A percentile compares a stretch with the other conserved stretches of the same genome.
Conservation (phyloP, 148 eudicot genomes). For the Cornus controversa region DNA sequence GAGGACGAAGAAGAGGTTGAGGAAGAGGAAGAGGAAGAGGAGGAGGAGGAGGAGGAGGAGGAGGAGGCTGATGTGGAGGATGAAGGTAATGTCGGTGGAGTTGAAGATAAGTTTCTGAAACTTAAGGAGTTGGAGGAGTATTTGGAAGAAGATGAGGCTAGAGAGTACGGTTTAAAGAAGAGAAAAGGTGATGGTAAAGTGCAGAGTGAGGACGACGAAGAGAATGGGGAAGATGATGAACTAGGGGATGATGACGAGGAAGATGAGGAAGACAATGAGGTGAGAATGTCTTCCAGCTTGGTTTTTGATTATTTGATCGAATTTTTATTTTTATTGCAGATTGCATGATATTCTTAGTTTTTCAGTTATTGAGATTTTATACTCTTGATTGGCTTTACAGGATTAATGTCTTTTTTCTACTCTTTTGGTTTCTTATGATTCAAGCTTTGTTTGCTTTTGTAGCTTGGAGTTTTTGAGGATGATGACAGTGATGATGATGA, state of each 20-base stretch:
- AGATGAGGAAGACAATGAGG: conserved; percentile 41
- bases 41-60: conserved; percentile 21
- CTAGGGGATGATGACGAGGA: conserved; percentile 44
- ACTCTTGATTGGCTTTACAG: not conserved
- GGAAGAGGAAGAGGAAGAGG: conserved; percentile 23
- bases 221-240: conserved; percentile 29
- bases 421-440: conserved; percentile 13
- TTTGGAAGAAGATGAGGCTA: conserved; percentile 59
- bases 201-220: conserved; percentile 5
- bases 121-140: conserved; percentile 76
- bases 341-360: not conserved
- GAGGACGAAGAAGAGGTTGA: conserved; percentile 19
- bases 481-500: conserved; percentile 46
- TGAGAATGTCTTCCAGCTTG: not conserved
- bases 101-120: conserved; percentile 82
- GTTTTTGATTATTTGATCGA: too few relatives aligned
- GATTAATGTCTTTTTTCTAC: not conserved
- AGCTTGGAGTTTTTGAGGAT: conserved; percentile 66
- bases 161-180: conserved; percentile 55
- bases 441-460: conserved; percentile 12
- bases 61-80: conserved; percentile 29
- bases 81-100: conserved; percentile 42
- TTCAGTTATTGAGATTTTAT: not conserved
- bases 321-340: too few relatives aligned
- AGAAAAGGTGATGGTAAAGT: conserved; percentile 19